Evolutionary conservation across 768 basidiomycete genomes (phyloP).

Genomic region (Zangia roseola): DNA sequence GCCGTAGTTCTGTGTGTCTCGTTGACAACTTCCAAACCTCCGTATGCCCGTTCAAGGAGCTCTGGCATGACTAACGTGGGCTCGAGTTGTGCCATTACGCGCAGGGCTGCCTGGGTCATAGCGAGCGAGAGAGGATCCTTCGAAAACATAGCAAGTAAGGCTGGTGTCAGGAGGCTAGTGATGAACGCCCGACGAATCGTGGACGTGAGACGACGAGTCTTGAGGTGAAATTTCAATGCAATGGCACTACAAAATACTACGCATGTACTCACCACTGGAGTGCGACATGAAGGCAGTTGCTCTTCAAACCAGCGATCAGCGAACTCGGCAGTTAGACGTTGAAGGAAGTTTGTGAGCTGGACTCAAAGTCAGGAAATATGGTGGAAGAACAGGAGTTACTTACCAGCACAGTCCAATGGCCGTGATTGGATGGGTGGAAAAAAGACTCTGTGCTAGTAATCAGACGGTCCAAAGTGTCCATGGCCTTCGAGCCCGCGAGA

Average conservation of each 20-base stretch:
- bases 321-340: constrained; percentile 74
- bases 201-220: constrained; percentile 78
- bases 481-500: constrained; percentile 80
- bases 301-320: constrained; percentile 79
- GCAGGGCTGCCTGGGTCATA: constrained; percentile 79
- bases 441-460: constrained; percentile 91
- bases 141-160: constrained; percentile 87
- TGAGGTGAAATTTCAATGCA: not conserved
- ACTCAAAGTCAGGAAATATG: constrained; percentile 10
- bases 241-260: not conserved
- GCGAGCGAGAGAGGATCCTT: constrained; percentile 79
- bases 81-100: constrained; percentile 75
- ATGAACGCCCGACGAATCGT: constrained; percentile 83
- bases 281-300: constrained; percentile 71
- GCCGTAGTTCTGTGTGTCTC: constrained; percentile 96
- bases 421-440: constrained; percentile 94
- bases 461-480: constrained; percentile 84
- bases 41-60: constrained; percentile 85
- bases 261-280: constrained; percentile 53
- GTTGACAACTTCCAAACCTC: constrained; percentile 89
- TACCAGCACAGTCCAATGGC: constrained; percentile 64
- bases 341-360: constrained; percentile 80
- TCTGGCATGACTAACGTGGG: constrained; percentile 87
- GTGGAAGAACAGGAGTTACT: not conserved
- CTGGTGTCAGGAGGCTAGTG: constrained; percentile 76